phyloP scores from a whole-genome alignment of 495 filamentous ascomycete genomes.

The Penicillium cinerascens region DNA sequence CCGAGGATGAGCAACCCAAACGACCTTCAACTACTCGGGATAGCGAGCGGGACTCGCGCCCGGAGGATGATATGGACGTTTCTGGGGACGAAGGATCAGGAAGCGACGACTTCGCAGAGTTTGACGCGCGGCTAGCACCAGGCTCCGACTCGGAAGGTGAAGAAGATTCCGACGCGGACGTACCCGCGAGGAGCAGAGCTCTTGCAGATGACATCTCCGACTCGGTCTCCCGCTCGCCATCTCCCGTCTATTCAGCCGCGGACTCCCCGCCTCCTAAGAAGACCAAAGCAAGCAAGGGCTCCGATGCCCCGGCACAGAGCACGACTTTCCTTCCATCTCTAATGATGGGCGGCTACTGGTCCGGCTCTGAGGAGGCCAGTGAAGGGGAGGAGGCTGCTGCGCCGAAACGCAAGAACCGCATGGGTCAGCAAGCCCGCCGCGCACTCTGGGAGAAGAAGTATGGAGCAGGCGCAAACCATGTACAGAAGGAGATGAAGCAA shows the following conservation, averaged over 20 bases:
- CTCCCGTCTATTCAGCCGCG: slow-evolving; percentile 29
- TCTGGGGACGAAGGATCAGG: slow-evolving; percentile 35
- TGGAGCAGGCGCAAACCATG: slow-evolving; percentile 70
- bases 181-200: background rate
- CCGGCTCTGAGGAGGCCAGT: slow-evolving; percentile 71
- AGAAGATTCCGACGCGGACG: slow-evolving; percentile 23
- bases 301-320: slow-evolving; percentile 44
- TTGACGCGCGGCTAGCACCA: slow-evolving; percentile 54
- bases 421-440: slow-evolving; percentile 82
- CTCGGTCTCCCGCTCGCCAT: slow-evolving; percentile 38
- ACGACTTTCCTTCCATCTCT: slow-evolving; percentile 86
- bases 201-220: slow-evolving; percentile 21
- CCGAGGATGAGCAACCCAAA: slow-evolving; percentile 6
- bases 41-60: slow-evolving; percentile 17
- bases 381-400: slow-evolving; percentile 32
- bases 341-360: slow-evolving; percentile 83
- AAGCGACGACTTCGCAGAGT: slow-evolving; percentile 42
- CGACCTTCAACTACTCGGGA: slow-evolving; percentile 7
- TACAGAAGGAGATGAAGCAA: slow-evolving; percentile 40
- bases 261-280: slow-evolving; percentile 41
- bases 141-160: slow-evolving; percentile 47
- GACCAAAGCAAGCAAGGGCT: slow-evolving; percentile 35
- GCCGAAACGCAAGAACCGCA: slow-evolving; percentile 69
- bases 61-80: slow-evolving; percentile 20
- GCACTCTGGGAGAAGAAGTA: slow-evolving; percentile 92